These are phyloP conservation scores for Cystobasidium ongulense DNA, from an alignment of 768 basidiomycete species.

Conservation along the genomic window DNA sequence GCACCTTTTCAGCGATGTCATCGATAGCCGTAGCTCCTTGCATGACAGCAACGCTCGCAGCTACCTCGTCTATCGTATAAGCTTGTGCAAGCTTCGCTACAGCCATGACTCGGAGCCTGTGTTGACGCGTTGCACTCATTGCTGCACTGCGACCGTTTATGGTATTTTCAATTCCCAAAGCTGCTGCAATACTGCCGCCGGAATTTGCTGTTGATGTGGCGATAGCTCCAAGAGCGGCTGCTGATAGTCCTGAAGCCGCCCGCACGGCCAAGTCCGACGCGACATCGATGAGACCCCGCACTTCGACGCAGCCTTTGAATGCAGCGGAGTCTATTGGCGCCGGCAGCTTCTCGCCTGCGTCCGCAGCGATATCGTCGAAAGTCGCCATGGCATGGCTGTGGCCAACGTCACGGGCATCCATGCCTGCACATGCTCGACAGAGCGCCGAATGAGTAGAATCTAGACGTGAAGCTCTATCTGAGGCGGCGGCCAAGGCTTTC, in stretches of 20 bases:
- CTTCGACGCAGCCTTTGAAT: constrained; percentile 64
- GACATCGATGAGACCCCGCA: constrained; percentile 76
- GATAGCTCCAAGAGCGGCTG: constrained; percentile 63
- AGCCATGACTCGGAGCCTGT: constrained; percentile 68
- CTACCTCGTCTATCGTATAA: constrained; percentile 77
- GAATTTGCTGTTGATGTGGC: constrained; percentile 46
- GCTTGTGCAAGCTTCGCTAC: constrained; percentile 80
- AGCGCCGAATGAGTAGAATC: constrained; percentile 50
- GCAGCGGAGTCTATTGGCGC: constrained; percentile 85
- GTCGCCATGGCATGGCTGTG: constrained; percentile 45
- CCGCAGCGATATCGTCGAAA: constrained; percentile 53
- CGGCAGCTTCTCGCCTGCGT: constrained; percentile 62
- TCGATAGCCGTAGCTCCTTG: constrained; percentile 87
- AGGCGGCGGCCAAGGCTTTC: constrained; percentile 48
- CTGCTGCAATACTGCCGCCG: constrained; percentile 7
- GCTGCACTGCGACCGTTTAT: constrained; percentile 61
- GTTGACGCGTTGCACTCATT: constrained; percentile 77
- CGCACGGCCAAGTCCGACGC: constrained; percentile 80
- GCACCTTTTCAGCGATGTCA: constrained; percentile 78
- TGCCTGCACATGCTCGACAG: neutral
- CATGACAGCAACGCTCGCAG: constrained; percentile 90
- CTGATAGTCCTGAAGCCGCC: constrained; percentile 72
- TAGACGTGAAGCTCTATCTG: constrained; percentile 42
- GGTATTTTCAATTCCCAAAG: constrained; percentile 48
- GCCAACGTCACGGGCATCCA: constrained; percentile 41